phyloP scores from a whole-genome alignment of 176 grass and related monocot genomes.

The Elymus sibiricus region DNA sequence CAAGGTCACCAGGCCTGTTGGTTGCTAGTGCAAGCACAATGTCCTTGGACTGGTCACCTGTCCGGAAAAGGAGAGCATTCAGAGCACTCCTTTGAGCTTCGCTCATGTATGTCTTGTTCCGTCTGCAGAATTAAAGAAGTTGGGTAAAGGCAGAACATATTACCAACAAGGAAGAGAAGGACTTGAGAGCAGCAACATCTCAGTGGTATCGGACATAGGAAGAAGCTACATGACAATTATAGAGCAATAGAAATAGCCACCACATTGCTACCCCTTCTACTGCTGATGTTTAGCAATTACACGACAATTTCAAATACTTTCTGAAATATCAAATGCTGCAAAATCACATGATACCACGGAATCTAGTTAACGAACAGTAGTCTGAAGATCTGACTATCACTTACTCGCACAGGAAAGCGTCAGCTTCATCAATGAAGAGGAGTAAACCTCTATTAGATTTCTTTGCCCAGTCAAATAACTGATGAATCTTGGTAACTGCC shows the following conservation, averaged over 20 bases:
- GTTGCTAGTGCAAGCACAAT: slow-evolving; percentile 95
- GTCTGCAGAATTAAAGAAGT: slow-evolving; percentile 49
- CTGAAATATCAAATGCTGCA: slow-evolving; percentile 23
- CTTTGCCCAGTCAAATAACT: slow-evolving; percentile 98
- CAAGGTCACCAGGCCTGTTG: slow-evolving; percentile 91
- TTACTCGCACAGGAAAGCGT: slow-evolving; percentile 99
- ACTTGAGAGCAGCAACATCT: background rate
- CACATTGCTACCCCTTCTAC: background rate
- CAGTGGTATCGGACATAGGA: background rate
- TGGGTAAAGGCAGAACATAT: background rate
- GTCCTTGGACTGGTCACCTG: slow-evolving; percentile 91
- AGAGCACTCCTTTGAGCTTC: slow-evolving; percentile 99
- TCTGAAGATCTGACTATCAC: slow-evolving; percentile 34
- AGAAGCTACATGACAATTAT: background rate
- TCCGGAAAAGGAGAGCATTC: slow-evolving; percentile 97
- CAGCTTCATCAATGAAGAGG: slow-evolving; percentile 95
- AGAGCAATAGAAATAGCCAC: background rate
- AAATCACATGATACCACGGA: background rate
- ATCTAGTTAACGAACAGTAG: slow-evolving; percentile 11
- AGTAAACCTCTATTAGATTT: slow-evolving; percentile 94
- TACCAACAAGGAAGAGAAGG: background rate
- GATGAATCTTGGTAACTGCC: slow-evolving; percentile 98
- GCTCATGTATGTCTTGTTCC: slow-evolving; percentile 99
- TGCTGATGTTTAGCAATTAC: slow-evolving; percentile 11
- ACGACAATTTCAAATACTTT: background rate